phyloP scores from a whole-genome alignment of 352 stramenopile species.

The Pythium myriotylum region DNA sequence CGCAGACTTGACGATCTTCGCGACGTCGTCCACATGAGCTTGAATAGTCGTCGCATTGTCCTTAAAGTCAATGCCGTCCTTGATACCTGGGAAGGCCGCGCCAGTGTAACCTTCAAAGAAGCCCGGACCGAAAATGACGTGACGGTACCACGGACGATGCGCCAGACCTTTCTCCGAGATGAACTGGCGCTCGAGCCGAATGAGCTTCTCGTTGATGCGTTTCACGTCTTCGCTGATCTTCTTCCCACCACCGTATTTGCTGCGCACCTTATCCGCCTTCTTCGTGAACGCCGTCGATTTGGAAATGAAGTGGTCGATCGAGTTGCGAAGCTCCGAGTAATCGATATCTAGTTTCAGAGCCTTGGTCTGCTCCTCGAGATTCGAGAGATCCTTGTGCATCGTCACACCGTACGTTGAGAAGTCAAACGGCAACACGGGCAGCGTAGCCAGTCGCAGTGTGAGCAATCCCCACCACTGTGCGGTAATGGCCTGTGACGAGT shows the following conservation, averaged over 20 bases:
- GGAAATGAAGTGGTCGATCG: no score
- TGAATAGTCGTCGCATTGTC: slow-evolving; percentile 39
- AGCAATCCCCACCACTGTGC: slow-evolving; percentile 43
- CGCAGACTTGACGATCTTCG: slow-evolving; percentile 34
- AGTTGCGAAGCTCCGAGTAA: slow-evolving; percentile 34
- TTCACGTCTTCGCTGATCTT: slow-evolving; percentile 7
- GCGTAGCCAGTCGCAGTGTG: slow-evolving; percentile 38
- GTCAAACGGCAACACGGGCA: slow-evolving; percentile 24
- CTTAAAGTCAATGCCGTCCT: slow-evolving; percentile 43
- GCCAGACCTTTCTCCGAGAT: slow-evolving; percentile 40
- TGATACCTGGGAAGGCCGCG: slow-evolving; percentile 50
- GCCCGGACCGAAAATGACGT: slow-evolving; percentile 57
- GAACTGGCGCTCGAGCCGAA: slow-evolving; percentile 48
- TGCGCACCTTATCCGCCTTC: slow-evolving; percentile 26
- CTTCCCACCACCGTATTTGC: slow-evolving; percentile 8
- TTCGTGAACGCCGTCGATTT: slow-evolving; percentile 37
- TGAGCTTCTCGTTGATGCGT: slow-evolving; percentile 49
- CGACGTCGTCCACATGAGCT: slow-evolving; percentile 44
- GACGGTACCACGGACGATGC: slow-evolving; percentile 57
- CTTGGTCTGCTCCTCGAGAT: slow-evolving; percentile 35
- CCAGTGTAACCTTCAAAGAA: slow-evolving; percentile 58
- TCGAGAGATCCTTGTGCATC: slow-evolving; percentile 37
- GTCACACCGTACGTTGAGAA: slow-evolving; percentile 28
- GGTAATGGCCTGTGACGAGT: slow-evolving; percentile 37
- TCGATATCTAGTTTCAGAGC: slow-evolving; percentile 33